phyloP scores from a whole-genome alignment of 2,329 filamentous ascomycete genomes.

The Coniochaeta ligniaria region DNA sequence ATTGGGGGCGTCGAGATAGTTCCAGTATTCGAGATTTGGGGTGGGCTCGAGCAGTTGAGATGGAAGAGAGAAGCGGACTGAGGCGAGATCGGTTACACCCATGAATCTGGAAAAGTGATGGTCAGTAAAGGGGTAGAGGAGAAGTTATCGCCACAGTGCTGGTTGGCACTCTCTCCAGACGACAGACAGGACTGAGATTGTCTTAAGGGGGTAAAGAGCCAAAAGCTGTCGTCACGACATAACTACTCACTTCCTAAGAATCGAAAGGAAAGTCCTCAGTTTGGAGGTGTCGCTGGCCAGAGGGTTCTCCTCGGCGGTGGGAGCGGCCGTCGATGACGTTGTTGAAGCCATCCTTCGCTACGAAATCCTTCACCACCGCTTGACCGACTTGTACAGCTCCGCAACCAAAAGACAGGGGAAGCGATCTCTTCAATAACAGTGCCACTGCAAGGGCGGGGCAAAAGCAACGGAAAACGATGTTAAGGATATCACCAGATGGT shows the following conservation, averaged over 20 bases:
- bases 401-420: neutral
- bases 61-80: constrained; percentile 91
- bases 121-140: neutral
- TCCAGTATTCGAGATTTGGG: constrained; percentile 98
- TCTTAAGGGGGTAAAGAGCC: neutral
- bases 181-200: no score
- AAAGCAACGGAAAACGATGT: neutral
- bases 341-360: constrained; percentile 27
- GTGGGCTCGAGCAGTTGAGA: constrained; percentile 93
- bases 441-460: no score
- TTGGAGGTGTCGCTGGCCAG: constrained; percentile 73
- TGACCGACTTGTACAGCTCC: neutral
- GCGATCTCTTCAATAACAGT: neutral
- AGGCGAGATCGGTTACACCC: constrained; percentile 89
- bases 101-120: constrained; percentile 62
- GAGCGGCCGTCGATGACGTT: constrained; percentile 1
- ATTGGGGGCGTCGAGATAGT: constrained; percentile 91
- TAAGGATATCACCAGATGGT: neutral
- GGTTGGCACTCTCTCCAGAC: no score
- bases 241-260: constrained; percentile 70
- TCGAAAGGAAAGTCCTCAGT: constrained; percentile 79
- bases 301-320: constrained; percentile 30
- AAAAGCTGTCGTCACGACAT: constrained; percentile 5
- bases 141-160: neutral
- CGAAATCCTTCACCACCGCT: neutral